Percentiles rank a stretch among this genome's conserved stretches.
Evolutionary conservation across 441 rosid genomes (phyloP).

Genomic region (Sinapis alba): DNA sequence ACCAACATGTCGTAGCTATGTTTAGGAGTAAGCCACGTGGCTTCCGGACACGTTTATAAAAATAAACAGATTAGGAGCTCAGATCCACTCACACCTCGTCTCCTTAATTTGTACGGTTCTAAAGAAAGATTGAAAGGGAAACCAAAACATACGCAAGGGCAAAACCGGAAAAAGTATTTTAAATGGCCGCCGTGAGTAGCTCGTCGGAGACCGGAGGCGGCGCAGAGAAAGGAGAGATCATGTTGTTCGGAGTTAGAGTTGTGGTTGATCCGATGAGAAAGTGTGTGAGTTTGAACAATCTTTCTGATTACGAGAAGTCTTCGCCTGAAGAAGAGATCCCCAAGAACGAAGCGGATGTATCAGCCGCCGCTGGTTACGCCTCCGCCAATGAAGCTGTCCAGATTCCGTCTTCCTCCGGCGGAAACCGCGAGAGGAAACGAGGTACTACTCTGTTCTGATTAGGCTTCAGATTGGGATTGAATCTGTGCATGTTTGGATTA

Average conservation of each 20-base stretch:
- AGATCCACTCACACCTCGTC: conserved; percentile 42
- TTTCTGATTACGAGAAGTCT: conserved; percentile 80
- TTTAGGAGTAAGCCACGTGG: conserved; percentile 21
- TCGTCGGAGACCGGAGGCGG: conserved; percentile 32
- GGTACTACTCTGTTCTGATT: conserved; percentile 47
- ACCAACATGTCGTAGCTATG: neutral
- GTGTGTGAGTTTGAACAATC: conserved; percentile 86
- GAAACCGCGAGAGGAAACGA: conserved; percentile 79
- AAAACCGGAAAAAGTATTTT: neutral
- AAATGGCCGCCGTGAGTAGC: conserved; percentile 39
- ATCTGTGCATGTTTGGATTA: conserved; percentile 31
- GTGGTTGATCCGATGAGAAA: conserved; percentile 93
- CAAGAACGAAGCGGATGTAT: conserved; percentile 40
- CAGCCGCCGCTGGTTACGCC: conserved; percentile 56
- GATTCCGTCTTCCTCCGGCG: conserved; percentile 47
- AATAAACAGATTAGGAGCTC: conserved; percentile 2
- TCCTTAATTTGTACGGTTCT: conserved; percentile 25
- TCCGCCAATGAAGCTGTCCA: conserved; percentile 86
- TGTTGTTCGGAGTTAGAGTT: conserved; percentile 89
- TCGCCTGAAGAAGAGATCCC: conserved; percentile 41
- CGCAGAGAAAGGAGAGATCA: conserved; percentile 59
- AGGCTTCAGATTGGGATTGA: neutral
- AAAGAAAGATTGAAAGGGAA: conserved; percentile 12
- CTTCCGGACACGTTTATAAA: conserved; percentile 12
- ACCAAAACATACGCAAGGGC: conserved; percentile 35